Evolutionary conservation across 2,329 filamentous ascomycete genomes (phyloP), one percentile per base, ranked within the genome.

Genomic region (Diaporthe humulicola): DNA sequence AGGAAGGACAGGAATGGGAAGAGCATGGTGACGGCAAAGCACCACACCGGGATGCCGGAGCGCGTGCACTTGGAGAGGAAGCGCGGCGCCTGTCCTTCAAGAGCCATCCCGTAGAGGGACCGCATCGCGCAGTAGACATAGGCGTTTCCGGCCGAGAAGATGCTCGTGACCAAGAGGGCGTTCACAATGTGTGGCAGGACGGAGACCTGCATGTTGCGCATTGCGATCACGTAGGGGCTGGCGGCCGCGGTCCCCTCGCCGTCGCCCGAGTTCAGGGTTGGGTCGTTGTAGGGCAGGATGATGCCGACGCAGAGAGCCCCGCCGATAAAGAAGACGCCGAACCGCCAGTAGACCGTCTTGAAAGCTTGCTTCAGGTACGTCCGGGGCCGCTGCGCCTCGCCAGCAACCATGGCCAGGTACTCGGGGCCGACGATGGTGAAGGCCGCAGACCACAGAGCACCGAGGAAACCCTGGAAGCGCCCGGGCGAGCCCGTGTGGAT

Each of bases 281-380:
- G 78, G 79, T 94, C 91, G 75, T 94, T 89, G 81, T 91, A 92
- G 3, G 93, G 87, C 70, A 95, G 87, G 67, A 93, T 82, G 67
- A 94, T 92, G n/a, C 92, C 92, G 36, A 93, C 89, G 36, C 87
- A 88, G 1, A 95, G 86, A 2, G 92, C 90, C 3, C 93, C 93
- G 4, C 93, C 88, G 36, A 94, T 88, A 82, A 94, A 95, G 84
- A 95, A 95, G 19, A 91, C 83, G 7, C 90, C 92, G 70, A 95
- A 88, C 58, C 94, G 90, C 81, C 92, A 93, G 83, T 94, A 94
- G 22, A 94, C 92, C 1, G 91, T 92, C 79, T 94, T 94, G 84
- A 90, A 95, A 1, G 93, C 93, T 69, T 88, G 88, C 42, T 93
- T 93, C 82, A 95, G 89, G 70, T 90, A 89, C 15, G 83, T 84